Evolutionary conservation across 1,139 yeast species (phyloP).

Genomic region (Hemisphaericaspora xylofermentans): DNA sequence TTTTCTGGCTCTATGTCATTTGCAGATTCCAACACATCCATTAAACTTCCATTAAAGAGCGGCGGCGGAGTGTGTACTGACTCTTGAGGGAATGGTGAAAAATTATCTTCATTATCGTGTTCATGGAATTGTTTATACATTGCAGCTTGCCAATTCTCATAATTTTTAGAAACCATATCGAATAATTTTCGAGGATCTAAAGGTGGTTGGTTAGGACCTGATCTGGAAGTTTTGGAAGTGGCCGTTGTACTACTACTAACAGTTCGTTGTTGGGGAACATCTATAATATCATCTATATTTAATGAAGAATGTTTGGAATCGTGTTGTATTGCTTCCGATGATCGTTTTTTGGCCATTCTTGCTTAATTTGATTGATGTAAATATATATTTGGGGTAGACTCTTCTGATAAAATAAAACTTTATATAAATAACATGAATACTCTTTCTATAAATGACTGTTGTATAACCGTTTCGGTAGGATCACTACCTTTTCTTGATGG

Average conservation of each 20-base stretch:
- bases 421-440: constrained; percentile 1
- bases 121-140: constrained; percentile 28
- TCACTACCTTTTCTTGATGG: no score
- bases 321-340: background rate
- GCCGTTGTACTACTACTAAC: background rate
- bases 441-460: no score
- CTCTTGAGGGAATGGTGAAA: constrained; percentile 33
- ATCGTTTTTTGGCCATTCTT: constrained; percentile 1
- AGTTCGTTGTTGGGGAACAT: background rate
- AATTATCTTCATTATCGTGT: constrained; percentile 20
- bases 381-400: background rate
- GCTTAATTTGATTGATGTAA: background rate
- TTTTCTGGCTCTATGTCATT: constrained; percentile 9
- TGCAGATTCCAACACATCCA: constrained; percentile 33
- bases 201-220: background rate
- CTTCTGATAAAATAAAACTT: background rate
- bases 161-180: constrained; percentile 38
- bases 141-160: constrained; percentile 40
- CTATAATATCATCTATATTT: background rate
- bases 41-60: constrained; percentile 30
- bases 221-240: background rate
- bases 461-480: no score
- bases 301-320: background rate
- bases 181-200: constrained; percentile 27
- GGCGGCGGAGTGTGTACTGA: constrained; percentile 19